Evolutionary conservation across 2,329 filamentous ascomycete genomes (phyloP).

Genomic region (Beauveria pseudobassiana): DNA sequence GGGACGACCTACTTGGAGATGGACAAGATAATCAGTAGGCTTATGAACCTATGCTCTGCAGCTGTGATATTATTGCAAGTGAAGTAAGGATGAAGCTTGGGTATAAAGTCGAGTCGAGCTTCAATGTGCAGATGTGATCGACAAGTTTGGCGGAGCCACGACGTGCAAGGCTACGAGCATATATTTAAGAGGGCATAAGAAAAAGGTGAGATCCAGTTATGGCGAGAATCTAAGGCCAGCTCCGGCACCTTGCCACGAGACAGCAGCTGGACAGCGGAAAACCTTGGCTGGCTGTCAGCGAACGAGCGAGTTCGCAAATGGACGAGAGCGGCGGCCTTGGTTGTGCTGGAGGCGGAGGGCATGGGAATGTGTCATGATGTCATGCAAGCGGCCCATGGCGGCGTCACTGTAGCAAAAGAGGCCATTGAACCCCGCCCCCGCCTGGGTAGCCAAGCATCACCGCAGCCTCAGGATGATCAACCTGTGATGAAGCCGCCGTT

Average conservation of each 20-base stretch:
- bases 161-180: conserved; percentile 4
- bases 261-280: neutral
- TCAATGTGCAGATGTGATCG: conserved; percentile 12
- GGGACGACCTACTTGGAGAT: neutral
- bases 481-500: neutral
- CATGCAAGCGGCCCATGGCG: conserved; percentile 17
- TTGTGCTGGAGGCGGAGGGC: conserved; percentile 13
- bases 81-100: neutral
- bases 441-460: neutral
- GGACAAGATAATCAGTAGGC: neutral
- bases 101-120: neutral
- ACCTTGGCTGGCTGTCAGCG: neutral
- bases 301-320: neutral
- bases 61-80: neutral
- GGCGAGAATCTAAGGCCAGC: conserved; percentile 1
- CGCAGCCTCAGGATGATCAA: too few species aligned
- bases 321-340: neutral
- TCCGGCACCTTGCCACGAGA: neutral
- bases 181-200: neutral
- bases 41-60: neutral
- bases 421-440: neutral
- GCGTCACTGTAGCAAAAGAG: neutral
- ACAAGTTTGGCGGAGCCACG: conserved; percentile 3
- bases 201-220: neutral
- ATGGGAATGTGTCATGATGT: conserved; percentile 29